Evolutionary conservation across 352 stramenopile genomes (phyloP).

Genomic region (Phytophthora hybrid): DNA sequence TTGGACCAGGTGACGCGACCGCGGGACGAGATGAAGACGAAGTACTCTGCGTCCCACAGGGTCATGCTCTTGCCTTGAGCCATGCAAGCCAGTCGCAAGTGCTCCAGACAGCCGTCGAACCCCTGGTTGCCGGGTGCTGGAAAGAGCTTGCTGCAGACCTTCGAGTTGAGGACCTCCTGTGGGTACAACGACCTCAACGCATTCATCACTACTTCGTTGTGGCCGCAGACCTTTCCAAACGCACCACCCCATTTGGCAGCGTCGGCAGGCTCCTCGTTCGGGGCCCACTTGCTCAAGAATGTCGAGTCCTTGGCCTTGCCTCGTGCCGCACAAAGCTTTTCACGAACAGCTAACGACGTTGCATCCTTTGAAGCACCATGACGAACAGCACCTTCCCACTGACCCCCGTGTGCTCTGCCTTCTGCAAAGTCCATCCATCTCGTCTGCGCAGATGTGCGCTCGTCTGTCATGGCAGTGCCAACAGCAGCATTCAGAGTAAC

Average conservation of each 20-base stretch:
- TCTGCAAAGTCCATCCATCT: slow-evolving; percentile 82
- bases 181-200: slow-evolving; percentile 85
- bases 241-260: slow-evolving; percentile 78
- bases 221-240: slow-evolving; percentile 88
- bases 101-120: slow-evolving; percentile 92
- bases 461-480: slow-evolving; percentile 55
- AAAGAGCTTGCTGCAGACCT: slow-evolving; percentile 79
- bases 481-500: slow-evolving; percentile 67
- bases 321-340: slow-evolving; percentile 43
- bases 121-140: slow-evolving; percentile 89
- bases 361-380: slow-evolving; percentile 82
- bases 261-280: slow-evolving; percentile 80
- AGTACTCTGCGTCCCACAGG: slow-evolving; percentile 87
- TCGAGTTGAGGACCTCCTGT: slow-evolving; percentile 90
- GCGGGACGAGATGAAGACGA: slow-evolving; percentile 65
- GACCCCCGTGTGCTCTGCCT: slow-evolving; percentile 53
- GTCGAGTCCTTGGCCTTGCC: slow-evolving; percentile 17
- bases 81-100: slow-evolving; percentile 73
- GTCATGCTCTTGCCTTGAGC: slow-evolving; percentile 63
- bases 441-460: slow-evolving; percentile 81
- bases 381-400: slow-evolving; percentile 74
- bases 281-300: slow-evolving; percentile 62
- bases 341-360: slow-evolving; percentile 66
- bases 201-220: slow-evolving; percentile 93
- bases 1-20: slow-evolving; percentile 62